Conservation (phyloP, 2,329 filamentous ascomycete species). For the Davidsoniella australis region DNA sequence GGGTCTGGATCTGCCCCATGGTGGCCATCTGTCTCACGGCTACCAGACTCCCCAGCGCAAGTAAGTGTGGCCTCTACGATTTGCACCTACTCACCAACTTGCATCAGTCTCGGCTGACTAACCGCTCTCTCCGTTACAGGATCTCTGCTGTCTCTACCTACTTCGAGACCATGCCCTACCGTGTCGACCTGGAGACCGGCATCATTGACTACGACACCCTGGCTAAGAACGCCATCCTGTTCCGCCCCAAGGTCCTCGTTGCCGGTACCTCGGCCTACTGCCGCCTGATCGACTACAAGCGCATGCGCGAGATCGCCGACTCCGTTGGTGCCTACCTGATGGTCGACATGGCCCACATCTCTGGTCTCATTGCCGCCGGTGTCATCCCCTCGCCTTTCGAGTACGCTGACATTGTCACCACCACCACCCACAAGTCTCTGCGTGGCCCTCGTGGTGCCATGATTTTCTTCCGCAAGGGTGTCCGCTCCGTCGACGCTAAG, state of each 20-base stretch:
- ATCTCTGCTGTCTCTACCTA: conserved; percentile 97
- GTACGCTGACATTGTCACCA: conserved; percentile 90
- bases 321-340: conserved; percentile 86
- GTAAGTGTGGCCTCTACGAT: conserved; percentile 26
- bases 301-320: conserved; percentile 93
- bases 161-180: conserved; percentile 97
- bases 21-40: conserved; percentile 87
- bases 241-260: conserved; percentile 89
- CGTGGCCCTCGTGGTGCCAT: conserved; percentile 94
- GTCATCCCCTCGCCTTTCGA: conserved; percentile 89
- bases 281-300: conserved; percentile 87
- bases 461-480: conserved; percentile 99
- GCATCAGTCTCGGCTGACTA: background rate
- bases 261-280: conserved; percentile 97
- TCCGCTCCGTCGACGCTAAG: conserved; percentile 79
- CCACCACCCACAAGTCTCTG: conserved; percentile 97
- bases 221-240: conserved; percentile 76
- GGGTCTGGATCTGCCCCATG: conserved; percentile 88
- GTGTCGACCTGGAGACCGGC: conserved; percentile 73
- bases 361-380: conserved; percentile 78
- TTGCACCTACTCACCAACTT: background rate
- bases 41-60: conserved; percentile 95
- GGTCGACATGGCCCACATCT: conserved; percentile 98
- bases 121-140: conserved; percentile 21
- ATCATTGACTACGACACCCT: conserved; percentile 94